Base-by-base conservation (phyloP, 2,329 filamentous ascomycete species). In the Cladosporium sp. region DNA sequence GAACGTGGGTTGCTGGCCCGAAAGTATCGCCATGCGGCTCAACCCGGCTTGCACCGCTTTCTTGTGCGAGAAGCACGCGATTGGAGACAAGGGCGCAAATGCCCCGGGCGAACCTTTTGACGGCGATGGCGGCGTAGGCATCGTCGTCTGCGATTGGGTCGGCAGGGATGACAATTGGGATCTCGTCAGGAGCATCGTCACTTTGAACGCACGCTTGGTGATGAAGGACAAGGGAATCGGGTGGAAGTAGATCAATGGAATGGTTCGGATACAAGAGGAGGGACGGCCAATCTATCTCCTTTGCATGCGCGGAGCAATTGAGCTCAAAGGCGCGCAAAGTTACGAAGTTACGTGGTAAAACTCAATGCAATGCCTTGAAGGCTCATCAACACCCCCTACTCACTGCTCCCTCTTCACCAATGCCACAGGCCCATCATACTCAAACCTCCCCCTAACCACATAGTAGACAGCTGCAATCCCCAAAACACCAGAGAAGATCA, bases 81-180 rank as follows among this genome's bases (percentile, higher is more conserved):
- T 70, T 56, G 63, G 63, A 32, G 57, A 61, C 19, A 53, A 62
- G 46, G 61, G 58, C 7, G 37, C 60, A 4, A 58, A 63, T 16
- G 63, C 50, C 9, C 52, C 59, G 56, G 59, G 64, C 52, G 57
- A 61, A 44, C 53, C 54, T 56, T 52, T 65, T 8, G 54, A 59
- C 32, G 68, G 65, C 40, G 65, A 68, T 58, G 90, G 86, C 28
- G 80, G 83, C 5, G 95, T 91, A 1, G 93, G 93, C 3, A 83
- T 97, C 54, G 84, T 97, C 42, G 86, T 97, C 22, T 93, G 87
- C 56, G 93, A 98, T 70, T 96, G 88, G 88, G 91, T 96, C 46
- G 93, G 93, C 2, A 76, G 84, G 56, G 78, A 84, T 57, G 90
- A 85, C 0, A 87, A 97, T 70, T 98, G 92, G 92, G 90, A 96